Base-by-base conservation (phyloP, 2,329 filamentous ascomycete genomes). In the Remersonia thermophila region DNA sequence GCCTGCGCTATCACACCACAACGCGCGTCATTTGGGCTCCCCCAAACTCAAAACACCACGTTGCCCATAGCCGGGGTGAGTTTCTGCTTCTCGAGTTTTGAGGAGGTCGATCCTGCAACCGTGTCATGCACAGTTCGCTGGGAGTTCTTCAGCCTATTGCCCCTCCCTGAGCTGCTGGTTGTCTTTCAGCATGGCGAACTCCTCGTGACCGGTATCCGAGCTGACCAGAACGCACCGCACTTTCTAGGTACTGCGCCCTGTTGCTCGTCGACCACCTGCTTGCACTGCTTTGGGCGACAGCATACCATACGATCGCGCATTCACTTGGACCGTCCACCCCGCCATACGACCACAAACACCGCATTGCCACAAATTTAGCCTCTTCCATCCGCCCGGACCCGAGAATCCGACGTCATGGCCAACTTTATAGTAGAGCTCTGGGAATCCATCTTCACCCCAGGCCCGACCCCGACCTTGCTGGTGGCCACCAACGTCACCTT, bases 361-460 rank as follows among this genome's bases (percentile, higher is more conserved):
- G n/a, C 12, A 18, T 7, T 6, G 13, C 4, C 25, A 23, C 10
- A 27, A 13, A 11, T 6, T 17, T 12, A 6, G 29, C 5, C 20
- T 9, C 9, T 23, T 9, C 20, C 5, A n/a, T n/a, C n/a, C n/a
- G n/a, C n/a, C n/a, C n/a, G 9, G 20, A 23, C 20, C 20, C 20
- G 9, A 23, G 9, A 6, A 30, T 10, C 18, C 17, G 26, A 11
- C 31, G 35, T 16, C 36, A 78, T 78, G 73, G 63, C 74, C 11
- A 55, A 64, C 50, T 79, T 80, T 59, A 52, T 93, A 44, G 68
- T 76, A 53, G 75, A 87, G 48, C 80, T 95, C 42, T 93, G 85
- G 82, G 73, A 82, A 55, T 93, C 84, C 54, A 78, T 96, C 67
- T 95, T 96, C 70, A 91, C 81, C 4, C 83, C 89, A 1, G 91